Conservation (phyloP, 768 basidiomycete genomes). For the Phanerochaete sordida region DNA sequence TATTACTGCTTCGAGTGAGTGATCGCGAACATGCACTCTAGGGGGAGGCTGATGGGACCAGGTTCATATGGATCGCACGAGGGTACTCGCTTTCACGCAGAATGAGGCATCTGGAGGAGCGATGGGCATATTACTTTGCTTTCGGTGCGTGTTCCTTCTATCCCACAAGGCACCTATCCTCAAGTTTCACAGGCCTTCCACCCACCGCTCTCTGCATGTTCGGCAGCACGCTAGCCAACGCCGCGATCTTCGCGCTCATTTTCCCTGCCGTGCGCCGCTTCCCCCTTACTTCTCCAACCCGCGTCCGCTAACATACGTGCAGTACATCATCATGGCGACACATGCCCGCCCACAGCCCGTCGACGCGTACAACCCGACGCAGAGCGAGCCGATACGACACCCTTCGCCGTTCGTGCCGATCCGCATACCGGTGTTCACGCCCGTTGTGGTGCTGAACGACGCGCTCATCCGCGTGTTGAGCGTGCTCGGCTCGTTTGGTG, state of each 20-base stretch:
- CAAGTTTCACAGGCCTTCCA: constrained; percentile 51
- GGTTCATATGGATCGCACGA: constrained; percentile 77
- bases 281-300: neutral
- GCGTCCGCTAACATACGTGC: constrained; percentile 6
- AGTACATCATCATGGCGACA: constrained; percentile 87
- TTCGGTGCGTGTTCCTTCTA: constrained; percentile 51
- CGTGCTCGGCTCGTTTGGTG: constrained; percentile 32
- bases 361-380: constrained; percentile 69
- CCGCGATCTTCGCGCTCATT: constrained; percentile 77
- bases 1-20: constrained; percentile 90
- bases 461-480: constrained; percentile 60
- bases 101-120: constrained; percentile 75
- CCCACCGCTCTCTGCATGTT: constrained; percentile 69
- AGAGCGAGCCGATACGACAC: constrained; percentile 47
- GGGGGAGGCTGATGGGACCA: constrained; percentile 26
- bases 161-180: neutral
- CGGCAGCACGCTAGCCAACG: constrained; percentile 73
- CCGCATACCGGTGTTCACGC: constrained; percentile 70
- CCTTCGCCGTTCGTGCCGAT: constrained; percentile 80
- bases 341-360: constrained; percentile 68
- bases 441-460: constrained; percentile 75
- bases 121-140: constrained; percentile 86
- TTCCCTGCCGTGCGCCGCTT: constrained; percentile 64
- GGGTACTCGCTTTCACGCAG: constrained; percentile 66
- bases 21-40: no score